A percentile compares a stretch with the other conserved stretches of the same genome.
These are phyloP conservation scores for Lipomyces chichibuensis DNA, from an alignment of 805 yeast species.

Conservation along the genomic window DNA sequence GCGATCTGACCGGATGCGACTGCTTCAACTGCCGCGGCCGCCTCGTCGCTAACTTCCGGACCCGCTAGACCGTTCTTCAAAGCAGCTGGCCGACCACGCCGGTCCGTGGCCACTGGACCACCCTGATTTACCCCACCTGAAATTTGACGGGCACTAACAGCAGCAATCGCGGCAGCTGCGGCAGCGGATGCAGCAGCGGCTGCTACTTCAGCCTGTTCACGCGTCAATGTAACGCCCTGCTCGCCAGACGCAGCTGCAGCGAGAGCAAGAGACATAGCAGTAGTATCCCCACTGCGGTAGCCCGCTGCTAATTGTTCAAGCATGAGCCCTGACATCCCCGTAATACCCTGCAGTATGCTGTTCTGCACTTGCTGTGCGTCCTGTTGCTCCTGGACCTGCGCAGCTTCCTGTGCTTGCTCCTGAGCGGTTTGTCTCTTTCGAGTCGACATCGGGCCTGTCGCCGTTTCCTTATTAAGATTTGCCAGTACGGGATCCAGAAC, in stretches of 20 bases:
- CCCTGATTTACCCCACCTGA: neutral
- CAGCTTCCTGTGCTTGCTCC: neutral
- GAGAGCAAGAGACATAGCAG: constrained; percentile 21
- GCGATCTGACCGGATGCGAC: neutral
- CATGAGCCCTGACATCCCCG: constrained; percentile 1
- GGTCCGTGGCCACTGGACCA: neutral
- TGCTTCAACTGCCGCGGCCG: constrained; percentile 19
- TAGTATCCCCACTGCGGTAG: constrained; percentile 13
- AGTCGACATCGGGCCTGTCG: constrained; percentile 6
- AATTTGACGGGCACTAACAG: constrained; percentile 3
- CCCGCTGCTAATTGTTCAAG: constrained; percentile 15
- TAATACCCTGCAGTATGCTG: constrained; percentile 4
- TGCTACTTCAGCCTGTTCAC: constrained; percentile 27
- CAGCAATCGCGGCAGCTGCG: constrained; percentile 25
- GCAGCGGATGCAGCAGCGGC: constrained; percentile 30
- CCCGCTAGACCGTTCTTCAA: neutral
- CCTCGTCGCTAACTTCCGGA: neutral
- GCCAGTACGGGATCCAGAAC: constrained; percentile 32
- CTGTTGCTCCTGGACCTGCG: neutral
- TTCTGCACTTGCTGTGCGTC: neutral
- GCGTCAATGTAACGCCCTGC: constrained; percentile 19
- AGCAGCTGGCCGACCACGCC: neutral
- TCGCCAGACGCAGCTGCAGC: constrained; percentile 19
- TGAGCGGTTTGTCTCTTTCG: neutral
- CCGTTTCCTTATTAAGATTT: constrained; percentile 9